These are phyloP conservation scores for Acacia crassicarpa DNA, from an alignment of 306 rosid genomes.

Conservation along the genomic window DNA sequence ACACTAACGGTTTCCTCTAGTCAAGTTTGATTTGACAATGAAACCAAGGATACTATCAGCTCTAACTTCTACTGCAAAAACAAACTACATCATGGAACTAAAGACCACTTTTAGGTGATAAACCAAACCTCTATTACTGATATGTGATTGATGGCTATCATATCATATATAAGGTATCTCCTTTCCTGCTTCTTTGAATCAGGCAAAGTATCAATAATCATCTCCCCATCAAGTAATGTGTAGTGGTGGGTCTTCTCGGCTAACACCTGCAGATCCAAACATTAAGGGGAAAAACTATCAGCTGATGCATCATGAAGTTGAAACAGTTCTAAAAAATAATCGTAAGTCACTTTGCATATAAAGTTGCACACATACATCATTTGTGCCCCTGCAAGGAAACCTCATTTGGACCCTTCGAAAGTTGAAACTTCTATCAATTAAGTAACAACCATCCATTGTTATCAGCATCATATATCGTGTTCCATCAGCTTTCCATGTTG, in stretches of 20 bases:
- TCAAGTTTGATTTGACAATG: background rate
- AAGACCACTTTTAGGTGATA: background rate
- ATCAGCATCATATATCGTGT: conserved; percentile 97
- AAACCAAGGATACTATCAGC: background rate
- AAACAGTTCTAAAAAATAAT: conserved; percentile 26
- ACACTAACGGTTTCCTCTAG: background rate
- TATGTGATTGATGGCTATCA: conserved; percentile 69
- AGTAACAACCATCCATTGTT: conserved; percentile 88
- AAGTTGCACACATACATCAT: conserved; percentile 57
- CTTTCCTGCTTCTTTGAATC: conserved; percentile 87
- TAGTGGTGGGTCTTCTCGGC: conserved; percentile 80
- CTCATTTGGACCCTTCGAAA: conserved; percentile 97
- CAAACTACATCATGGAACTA: background rate
- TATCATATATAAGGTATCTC: conserved; percentile 93
- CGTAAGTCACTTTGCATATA: conserved; percentile 3
- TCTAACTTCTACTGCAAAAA: background rate
- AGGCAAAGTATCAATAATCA: conserved; percentile 89
- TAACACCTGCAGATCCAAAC: conserved; percentile 49
- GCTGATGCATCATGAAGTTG: conserved; percentile 32
- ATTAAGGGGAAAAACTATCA: conserved; percentile 29
- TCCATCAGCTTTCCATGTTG: conserved; percentile 99
- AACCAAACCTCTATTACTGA: conserved; percentile 75
- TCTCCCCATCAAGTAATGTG: conserved; percentile 94
- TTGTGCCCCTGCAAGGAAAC: conserved; percentile 79
- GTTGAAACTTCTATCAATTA: conserved; percentile 82